These are phyloP conservation scores for Scedosporium minutisporum DNA, from an alignment of 2,329 filamentous ascomycete genomes.

Conservation along the genomic window DNA sequence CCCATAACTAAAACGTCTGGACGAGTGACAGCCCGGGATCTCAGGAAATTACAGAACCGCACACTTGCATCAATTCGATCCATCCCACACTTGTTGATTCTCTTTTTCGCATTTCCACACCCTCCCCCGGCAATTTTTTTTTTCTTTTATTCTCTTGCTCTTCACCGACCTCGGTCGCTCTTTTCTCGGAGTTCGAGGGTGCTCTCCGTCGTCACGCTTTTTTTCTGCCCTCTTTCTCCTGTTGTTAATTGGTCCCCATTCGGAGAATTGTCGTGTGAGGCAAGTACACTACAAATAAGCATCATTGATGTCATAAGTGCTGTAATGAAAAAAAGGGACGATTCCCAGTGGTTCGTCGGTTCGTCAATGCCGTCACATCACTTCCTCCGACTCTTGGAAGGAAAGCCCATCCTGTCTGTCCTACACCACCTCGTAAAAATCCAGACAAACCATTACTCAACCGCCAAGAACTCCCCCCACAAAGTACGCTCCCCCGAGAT, in stretches of 20 bases:
- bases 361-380: neutral
- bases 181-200: neutral
- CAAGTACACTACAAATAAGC: neutral
- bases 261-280: neutral
- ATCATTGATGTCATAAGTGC: neutral
- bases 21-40: neutral
- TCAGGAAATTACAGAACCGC: neutral
- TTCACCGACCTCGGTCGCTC: neutral
- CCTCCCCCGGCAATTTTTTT: neutral
- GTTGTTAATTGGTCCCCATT: neutral
- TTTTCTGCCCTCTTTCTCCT: neutral
- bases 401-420: neutral
- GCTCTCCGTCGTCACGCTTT: neutral
- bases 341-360: neutral
- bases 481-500: neutral
- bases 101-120: neutral
- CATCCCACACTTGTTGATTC: neutral
- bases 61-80: neutral
- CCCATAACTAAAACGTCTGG: neutral
- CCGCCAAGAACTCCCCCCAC: neutral
- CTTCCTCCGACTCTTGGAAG: neutral
- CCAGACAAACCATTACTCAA: neutral
- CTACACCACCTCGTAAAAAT: neutral
- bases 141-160: neutral
- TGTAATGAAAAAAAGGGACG: neutral